Conservation (phyloP, 352 stramenopile species). For the Globisporangium canariense region DNA sequence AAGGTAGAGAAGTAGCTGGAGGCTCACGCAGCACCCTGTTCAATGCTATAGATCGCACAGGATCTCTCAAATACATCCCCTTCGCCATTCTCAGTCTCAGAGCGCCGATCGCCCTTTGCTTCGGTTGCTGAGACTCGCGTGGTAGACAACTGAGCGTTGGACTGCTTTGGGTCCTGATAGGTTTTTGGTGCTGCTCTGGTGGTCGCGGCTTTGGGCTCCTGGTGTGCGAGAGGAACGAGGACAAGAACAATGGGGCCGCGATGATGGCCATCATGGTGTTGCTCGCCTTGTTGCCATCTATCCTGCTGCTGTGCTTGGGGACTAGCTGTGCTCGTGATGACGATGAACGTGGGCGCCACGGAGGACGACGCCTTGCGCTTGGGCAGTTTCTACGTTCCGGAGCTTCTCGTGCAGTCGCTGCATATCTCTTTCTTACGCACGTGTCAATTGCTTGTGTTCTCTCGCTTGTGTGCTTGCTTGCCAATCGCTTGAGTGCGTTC, state of each 20-base stretch:
- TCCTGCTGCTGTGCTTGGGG: not conserved
- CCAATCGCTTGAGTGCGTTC: too few relatives aligned
- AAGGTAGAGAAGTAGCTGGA: too few relatives aligned
- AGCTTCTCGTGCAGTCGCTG: not conserved
- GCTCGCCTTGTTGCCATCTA: too few relatives aligned
- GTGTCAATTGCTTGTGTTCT: too few relatives aligned
- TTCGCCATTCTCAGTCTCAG: not conserved
- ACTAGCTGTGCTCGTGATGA: not conserved
- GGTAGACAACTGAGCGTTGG: not conserved
- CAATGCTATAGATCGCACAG: not conserved
- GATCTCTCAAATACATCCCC: not conserved
- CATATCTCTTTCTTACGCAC: not conserved
- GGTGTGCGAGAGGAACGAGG: conserved; percentile 2
- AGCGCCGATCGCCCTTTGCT: not conserved
- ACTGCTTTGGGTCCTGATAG: not conserved
- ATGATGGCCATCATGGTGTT: not conserved
- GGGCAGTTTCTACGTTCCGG: too few relatives aligned
- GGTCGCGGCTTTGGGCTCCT: not conserved
- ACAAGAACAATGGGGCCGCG: not conserved
- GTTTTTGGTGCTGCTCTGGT: not conserved
- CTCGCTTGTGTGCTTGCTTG: too few relatives aligned
- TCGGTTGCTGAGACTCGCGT: not conserved
- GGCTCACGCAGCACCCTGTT: not conserved
- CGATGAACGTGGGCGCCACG: not conserved
- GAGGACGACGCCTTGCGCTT: not conserved